Conservation (phyloP, 2,329 filamentous ascomycete genomes). For the Sordariomycetes sp. region DNA sequence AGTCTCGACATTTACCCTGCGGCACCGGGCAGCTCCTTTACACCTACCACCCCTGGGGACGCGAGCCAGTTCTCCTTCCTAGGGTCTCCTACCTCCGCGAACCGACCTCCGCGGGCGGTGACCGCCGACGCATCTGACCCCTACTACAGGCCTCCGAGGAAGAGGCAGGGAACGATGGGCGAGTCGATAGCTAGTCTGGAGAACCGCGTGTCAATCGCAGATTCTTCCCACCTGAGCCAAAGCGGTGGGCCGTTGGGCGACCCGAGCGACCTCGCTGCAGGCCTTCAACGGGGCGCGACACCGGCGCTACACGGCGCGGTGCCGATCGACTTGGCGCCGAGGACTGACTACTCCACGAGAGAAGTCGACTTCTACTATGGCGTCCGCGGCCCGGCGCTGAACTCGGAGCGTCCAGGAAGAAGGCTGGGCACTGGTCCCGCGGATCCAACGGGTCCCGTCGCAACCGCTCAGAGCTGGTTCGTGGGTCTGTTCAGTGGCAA, state of each 20-base stretch:
- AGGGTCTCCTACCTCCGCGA: constrained; percentile 39
- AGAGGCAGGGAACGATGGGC: constrained; percentile 51
- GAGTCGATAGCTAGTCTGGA: constrained; percentile 21
- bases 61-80: constrained; percentile 64
- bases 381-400: constrained; percentile 77
- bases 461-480: constrained; percentile 84
- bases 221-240: constrained; percentile 27
- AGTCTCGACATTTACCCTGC: constrained; percentile 34
- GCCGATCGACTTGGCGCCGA: constrained; percentile 37
- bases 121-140: constrained; percentile 49
- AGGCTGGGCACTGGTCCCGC: constrained; percentile 89
- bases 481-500: constrained; percentile 70
- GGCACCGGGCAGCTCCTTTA: constrained; percentile 47
- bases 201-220: constrained; percentile 17
- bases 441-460: constrained; percentile 84
- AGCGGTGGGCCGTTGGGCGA: constrained; percentile 20
- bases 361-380: constrained; percentile 98
- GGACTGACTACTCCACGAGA: constrained; percentile 81
- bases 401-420: constrained; percentile 68
- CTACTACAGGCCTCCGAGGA: constrained; percentile 67
- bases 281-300: constrained; percentile 30
- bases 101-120: constrained; percentile 32
- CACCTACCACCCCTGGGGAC: constrained; percentile 64
- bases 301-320: constrained; percentile 25
- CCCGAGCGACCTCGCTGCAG: constrained; percentile 25